phyloP scores from a whole-genome alignment of 306 rosid species.

The Canavalia ensiformis region DNA sequence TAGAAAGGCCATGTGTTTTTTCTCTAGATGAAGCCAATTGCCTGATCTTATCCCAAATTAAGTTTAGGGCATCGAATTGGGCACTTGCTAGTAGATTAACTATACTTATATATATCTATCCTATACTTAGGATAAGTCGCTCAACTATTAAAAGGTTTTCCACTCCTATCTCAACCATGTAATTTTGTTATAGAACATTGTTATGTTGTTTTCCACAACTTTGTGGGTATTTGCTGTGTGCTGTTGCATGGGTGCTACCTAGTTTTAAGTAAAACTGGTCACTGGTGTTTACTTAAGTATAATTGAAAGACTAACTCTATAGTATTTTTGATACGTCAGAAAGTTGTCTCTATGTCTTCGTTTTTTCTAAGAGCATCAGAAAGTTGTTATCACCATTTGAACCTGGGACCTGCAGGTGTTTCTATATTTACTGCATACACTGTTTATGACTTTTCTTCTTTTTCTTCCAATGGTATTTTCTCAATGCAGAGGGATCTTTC shows the following conservation, averaged over 20 bases:
- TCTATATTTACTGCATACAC: constrained; percentile 10
- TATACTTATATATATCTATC: too few species aligned
- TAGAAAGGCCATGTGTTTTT: neutral
- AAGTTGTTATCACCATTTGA: constrained; percentile 3
- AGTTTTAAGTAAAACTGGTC: neutral
- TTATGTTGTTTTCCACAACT: neutral
- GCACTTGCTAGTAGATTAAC: neutral
- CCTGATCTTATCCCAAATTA: neutral
- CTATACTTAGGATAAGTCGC: neutral
- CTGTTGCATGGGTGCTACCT: neutral
- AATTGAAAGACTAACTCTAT: neutral
- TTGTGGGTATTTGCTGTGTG: neutral
- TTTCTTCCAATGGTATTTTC: constrained; percentile 10
- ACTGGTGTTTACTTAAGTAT: neutral
- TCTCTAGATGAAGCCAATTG: neutral
- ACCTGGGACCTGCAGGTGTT: neutral
- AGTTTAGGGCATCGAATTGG: neutral
- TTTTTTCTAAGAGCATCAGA: neutral
- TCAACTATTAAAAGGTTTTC: neutral
- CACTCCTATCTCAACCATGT: neutral
- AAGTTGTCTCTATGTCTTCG: neutral
- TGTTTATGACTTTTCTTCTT: neutral
- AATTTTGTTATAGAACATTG: neutral
- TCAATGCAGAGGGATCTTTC: constrained; percentile 74
- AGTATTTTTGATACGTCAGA: neutral